Evolutionary conservation across 2,329 filamentous ascomycete species (phyloP).

Genomic region (Leptographium wingfieldii): DNA sequence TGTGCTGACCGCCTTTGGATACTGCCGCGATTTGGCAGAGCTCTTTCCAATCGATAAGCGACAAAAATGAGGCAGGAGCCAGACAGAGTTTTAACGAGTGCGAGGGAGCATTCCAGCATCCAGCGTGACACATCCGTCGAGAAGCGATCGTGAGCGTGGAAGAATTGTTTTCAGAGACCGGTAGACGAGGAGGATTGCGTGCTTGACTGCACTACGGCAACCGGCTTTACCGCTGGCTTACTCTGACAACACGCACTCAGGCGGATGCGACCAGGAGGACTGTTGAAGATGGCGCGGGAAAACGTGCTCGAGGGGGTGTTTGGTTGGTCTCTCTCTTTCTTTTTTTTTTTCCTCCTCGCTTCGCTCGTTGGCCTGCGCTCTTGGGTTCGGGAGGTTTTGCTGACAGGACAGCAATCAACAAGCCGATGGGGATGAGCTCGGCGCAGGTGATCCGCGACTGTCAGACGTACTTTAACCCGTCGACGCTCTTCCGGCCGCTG

Average conservation of each 20-base stretch:
- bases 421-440: conserved; percentile 75
- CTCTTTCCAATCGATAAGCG: not conserved
- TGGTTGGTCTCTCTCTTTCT: conserved; percentile 25
- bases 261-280: conserved; percentile 20
- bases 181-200: not conserved
- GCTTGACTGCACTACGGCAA: no score
- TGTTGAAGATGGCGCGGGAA: conserved; percentile 39
- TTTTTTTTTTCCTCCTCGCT: not conserved
- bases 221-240: no score
- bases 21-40: not conserved
- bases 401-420: conserved; percentile 65
- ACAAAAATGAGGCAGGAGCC: not conserved
- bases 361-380: no score
- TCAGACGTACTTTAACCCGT: conserved; percentile 73
- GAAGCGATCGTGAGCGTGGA: not conserved
- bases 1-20: conserved; percentile 1
- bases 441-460: conserved; percentile 84
- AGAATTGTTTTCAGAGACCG: not conserved
- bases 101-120: not conserved
- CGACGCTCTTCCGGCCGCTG: conserved; percentile 65
- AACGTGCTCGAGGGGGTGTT: conserved; percentile 44
- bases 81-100: not conserved
- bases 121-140: not conserved
- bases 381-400: no score
- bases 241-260: not conserved